Percentiles rank a stretch among this genome's conserved stretches.
Evolutionary conservation across 148 eudicot species (phyloP).

Genomic region (Drosera capensis): DNA sequence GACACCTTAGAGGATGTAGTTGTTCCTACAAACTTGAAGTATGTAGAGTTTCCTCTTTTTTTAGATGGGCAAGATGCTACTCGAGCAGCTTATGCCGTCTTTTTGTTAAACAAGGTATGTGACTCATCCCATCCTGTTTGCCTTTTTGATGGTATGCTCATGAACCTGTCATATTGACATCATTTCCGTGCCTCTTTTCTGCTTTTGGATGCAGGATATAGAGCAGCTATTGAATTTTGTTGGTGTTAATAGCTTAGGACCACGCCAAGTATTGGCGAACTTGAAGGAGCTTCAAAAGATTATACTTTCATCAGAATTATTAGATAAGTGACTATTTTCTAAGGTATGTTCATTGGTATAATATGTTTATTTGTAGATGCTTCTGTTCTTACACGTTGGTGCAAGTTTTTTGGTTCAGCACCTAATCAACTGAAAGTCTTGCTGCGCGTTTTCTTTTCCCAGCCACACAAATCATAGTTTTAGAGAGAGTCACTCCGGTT

Average conservation of each 20-base stretch:
- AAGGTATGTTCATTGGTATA: not conserved
- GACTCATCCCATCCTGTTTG: not conserved
- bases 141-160: not conserved
- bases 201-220: constrained; percentile 68
- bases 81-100: constrained; percentile 87
- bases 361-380: constrained; percentile 7
- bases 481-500: no score
- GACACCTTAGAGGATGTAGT: constrained; percentile 26
- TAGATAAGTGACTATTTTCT: constrained; percentile 27
- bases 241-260: constrained; percentile 81
- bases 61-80: constrained; percentile 93
- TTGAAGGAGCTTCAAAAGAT: constrained; percentile 66
- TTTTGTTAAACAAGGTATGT: constrained; percentile 87
- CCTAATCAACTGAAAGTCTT: no score
- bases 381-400: constrained; percentile 1
- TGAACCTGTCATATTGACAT: not conserved
- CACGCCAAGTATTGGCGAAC: constrained; percentile 78
- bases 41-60: constrained; percentile 80
- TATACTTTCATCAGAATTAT: constrained; percentile 58
- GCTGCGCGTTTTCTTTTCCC: no score
- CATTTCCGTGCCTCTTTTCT: no score
- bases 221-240: constrained; percentile 87
- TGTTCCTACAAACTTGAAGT: constrained; percentile 31
- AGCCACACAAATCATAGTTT: no score
- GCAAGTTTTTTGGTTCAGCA: constrained; percentile 7